A percentile compares a stretch with the other conserved stretches of the same genome.
phyloP scores from a whole-genome alignment of 2,329 filamentous ascomycete genomes.

The Septoria linicola region DNA sequence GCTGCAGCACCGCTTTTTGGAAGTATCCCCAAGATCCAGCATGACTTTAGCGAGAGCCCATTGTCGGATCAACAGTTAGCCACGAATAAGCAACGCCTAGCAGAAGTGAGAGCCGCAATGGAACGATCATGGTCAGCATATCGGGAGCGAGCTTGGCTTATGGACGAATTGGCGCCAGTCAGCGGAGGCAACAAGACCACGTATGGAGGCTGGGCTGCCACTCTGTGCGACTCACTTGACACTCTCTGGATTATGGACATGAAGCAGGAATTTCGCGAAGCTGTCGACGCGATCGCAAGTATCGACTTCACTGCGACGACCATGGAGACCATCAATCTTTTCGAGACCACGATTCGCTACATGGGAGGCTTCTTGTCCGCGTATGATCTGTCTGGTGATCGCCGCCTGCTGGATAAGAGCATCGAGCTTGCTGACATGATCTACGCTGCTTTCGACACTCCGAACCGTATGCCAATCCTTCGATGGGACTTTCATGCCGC shows the following conservation, averaged over 20 bases:
- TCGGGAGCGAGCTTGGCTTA: constrained; percentile 73
- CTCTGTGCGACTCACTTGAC: constrained; percentile 74
- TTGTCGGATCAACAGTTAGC: constrained; percentile 7
- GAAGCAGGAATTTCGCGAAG: constrained; percentile 63
- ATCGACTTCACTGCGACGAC: constrained; percentile 62
- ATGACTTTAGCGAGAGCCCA: constrained; percentile 6
- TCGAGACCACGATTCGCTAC: constrained; percentile 71
- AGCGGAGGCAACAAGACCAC: constrained; percentile 68
- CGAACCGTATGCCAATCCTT: constrained; percentile 63
- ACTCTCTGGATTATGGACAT: constrained; percentile 71
- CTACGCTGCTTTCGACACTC: constrained; percentile 66
- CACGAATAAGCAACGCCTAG: constrained; percentile 16
- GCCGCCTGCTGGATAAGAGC: constrained; percentile 61
- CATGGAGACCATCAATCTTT: constrained; percentile 59
- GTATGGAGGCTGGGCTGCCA: constrained; percentile 90
- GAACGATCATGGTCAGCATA: constrained; percentile 79
- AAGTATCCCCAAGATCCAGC: constrained; percentile 18
- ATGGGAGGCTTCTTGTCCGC: constrained; percentile 68
- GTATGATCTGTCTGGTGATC: constrained; percentile 61
- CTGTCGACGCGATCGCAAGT: constrained; percentile 56
- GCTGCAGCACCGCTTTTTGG: not conserved
- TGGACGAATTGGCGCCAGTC: constrained; percentile 75
- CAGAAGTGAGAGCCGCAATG: constrained; percentile 68
- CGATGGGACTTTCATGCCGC: constrained; percentile 56
- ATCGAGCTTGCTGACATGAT: constrained; percentile 63